Percentiles rank a stretch among this genome's conserved stretches.
Conservation (phyloP, 1,139 yeast species). For the Suhomyces kunorum region DNA sequence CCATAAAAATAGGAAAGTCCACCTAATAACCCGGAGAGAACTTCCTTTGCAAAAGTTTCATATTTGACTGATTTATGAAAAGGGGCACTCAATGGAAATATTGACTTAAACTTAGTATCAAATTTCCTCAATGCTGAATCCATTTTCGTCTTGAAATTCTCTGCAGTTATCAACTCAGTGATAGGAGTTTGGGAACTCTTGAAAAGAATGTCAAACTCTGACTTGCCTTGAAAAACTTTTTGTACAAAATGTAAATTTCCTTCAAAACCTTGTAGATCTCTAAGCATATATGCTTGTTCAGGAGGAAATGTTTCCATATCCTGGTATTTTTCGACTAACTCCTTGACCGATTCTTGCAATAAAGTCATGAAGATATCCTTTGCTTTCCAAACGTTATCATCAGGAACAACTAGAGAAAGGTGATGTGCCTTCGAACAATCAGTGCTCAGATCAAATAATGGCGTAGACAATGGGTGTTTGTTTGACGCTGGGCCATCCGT, state of each 20-base stretch:
- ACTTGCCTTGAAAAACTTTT: constrained; percentile 69
- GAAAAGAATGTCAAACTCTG: constrained; percentile 73
- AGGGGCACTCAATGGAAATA: constrained; percentile 60
- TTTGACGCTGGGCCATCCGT: constrained; percentile 50
- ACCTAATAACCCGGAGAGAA: constrained; percentile 81
- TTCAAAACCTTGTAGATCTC: constrained; percentile 60
- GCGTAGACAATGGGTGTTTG: constrained; percentile 37
- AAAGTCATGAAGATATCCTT: constrained; percentile 71
- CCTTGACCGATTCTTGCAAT: constrained; percentile 64
- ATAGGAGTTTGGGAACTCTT: constrained; percentile 47
- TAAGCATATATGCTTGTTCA: constrained; percentile 52
- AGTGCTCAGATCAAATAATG: constrained; percentile 35
- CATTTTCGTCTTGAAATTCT: constrained; percentile 43
- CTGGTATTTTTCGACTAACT: constrained; percentile 42
- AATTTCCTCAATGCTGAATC: constrained; percentile 40
- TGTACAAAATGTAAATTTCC: constrained; percentile 84
- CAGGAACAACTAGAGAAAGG: constrained; percentile 68
- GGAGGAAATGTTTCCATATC: constrained; percentile 44
- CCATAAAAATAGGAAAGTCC: constrained; percentile 91
- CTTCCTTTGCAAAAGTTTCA: constrained; percentile 67
- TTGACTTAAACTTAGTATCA: constrained; percentile 54
- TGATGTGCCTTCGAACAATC: constrained; percentile 65
- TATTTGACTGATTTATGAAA: constrained; percentile 47
- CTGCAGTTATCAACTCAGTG: constrained; percentile 43
- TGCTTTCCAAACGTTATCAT: constrained; percentile 76